These are phyloP conservation scores for Coleophoma eucalyptorum DNA, from an alignment of 2,329 filamentous ascomycete genomes.

Conservation along the genomic window DNA sequence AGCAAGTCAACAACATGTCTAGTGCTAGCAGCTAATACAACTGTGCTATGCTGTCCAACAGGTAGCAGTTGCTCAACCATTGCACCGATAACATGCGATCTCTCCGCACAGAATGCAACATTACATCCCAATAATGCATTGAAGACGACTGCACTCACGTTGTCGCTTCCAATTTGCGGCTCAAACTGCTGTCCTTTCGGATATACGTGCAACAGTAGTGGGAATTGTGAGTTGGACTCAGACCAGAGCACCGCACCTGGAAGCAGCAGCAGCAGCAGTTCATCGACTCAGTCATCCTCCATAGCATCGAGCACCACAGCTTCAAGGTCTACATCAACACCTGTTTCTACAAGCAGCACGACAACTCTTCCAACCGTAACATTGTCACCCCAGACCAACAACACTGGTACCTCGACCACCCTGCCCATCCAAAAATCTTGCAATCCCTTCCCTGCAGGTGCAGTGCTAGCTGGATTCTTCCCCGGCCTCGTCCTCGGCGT, in stretches of 20 bases:
- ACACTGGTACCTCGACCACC: constrained; percentile 6
- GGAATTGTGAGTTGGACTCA: constrained; percentile 45
- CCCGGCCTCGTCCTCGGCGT: constrained; percentile 43
- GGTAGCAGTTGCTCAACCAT: constrained; percentile 57
- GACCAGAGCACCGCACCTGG: constrained; percentile 43
- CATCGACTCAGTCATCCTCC: neutral
- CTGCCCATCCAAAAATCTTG: constrained; percentile 7
- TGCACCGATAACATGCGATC: constrained; percentile 60
- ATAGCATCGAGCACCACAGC: constrained; percentile 8
- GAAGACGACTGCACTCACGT: constrained; percentile 61
- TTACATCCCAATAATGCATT: constrained; percentile 53
- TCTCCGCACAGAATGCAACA: constrained; percentile 55
- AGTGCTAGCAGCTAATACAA: constrained; percentile 58
- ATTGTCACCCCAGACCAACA: constrained; percentile 17
- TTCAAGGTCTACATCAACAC: constrained; percentile 14
- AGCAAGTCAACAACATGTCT: constrained; percentile 49
- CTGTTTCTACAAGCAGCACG: constrained; percentile 17
- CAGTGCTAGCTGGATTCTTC: constrained; percentile 27
- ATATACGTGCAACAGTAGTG: constrained; percentile 49
- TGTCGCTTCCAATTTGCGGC: constrained; percentile 54
- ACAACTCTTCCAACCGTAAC: constrained; percentile 16
- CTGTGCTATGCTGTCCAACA: constrained; percentile 66
- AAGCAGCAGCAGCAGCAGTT: constrained; percentile 14
- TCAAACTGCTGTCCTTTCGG: constrained; percentile 67
- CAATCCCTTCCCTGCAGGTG: constrained; percentile 18